Conservation (phyloP, 2,329 filamentous ascomycete species). For the Fusarium torulosum region DNA sequence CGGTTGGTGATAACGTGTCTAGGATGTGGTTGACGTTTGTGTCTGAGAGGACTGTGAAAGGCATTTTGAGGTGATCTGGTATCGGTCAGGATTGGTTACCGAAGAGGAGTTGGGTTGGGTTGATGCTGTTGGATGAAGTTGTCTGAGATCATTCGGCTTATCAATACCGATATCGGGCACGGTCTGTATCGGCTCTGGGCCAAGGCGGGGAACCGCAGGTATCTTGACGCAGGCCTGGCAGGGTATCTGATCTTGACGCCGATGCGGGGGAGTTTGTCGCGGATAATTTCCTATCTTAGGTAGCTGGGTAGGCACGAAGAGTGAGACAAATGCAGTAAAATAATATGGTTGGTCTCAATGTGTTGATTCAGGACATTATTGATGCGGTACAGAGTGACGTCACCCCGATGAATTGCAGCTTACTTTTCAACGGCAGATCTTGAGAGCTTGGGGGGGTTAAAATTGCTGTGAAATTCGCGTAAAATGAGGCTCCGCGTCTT, state of each 20-base stretch:
- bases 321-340: neutral
- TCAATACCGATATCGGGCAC: constrained; percentile 7
- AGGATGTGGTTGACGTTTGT: constrained; percentile 43
- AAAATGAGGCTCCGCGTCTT: no score
- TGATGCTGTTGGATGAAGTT: no score
- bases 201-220: neutral
- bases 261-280: neutral
- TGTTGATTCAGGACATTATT: no score
- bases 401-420: no score
- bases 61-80: constrained; percentile 10
- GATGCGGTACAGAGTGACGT: no score
- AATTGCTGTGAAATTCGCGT: neutral
- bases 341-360: no score
- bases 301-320: no score
- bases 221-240: no score
- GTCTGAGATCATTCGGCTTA: neutral
- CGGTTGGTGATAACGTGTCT: constrained; percentile 25
- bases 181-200: constrained; percentile 3
- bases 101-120: no score
- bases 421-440: no score
- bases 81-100: no score
- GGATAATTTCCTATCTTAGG: neutral
- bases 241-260: neutral
- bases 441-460: neutral
- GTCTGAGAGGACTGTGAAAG: constrained; percentile 46